phyloP scores from a whole-genome alignment of 768 basidiomycete species.

The Suillus subluteus region DNA sequence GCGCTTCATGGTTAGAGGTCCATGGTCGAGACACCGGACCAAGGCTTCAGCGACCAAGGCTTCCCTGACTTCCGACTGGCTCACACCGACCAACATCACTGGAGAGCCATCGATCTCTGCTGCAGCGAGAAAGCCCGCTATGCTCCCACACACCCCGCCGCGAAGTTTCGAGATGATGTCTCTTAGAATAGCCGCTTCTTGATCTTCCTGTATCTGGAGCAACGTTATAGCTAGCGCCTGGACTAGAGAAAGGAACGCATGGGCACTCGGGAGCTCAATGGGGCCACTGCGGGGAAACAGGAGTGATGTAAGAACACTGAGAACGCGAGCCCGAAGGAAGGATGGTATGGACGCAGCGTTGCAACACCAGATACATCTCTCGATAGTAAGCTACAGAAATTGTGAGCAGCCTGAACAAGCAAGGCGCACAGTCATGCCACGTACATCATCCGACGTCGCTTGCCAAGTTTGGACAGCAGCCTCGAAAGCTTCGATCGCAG shows the following conservation, averaged over 20 bases:
- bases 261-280: slow-evolving; percentile 44
- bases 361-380: slow-evolving; percentile 74
- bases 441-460: slow-evolving; percentile 55
- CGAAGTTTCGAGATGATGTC: slow-evolving; percentile 50
- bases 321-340: slow-evolving; percentile 49
- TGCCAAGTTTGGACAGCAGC: slow-evolving; percentile 59
- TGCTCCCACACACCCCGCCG: slow-evolving; percentile 50
- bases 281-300: slow-evolving; percentile 47
- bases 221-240: slow-evolving; percentile 57
- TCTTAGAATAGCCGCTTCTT: slow-evolving; percentile 40
- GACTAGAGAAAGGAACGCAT: slow-evolving; percentile 53
- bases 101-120: slow-evolving; percentile 17
- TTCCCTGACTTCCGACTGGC: slow-evolving; percentile 41
- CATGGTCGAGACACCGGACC: slow-evolving; percentile 52
- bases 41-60: slow-evolving; percentile 47
- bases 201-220: slow-evolving; percentile 28
- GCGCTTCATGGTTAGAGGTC: slow-evolving; percentile 44
- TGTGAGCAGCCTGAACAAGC: slow-evolving; percentile 5
- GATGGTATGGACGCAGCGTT: slow-evolving; percentile 54
- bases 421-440: slow-evolving; percentile 18
- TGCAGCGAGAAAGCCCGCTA: slow-evolving; percentile 36
- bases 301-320: slow-evolving; percentile 52
- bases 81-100: slow-evolving; percentile 15
- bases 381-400: slow-evolving; percentile 47
- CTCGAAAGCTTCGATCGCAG: slow-evolving; percentile 66